A percentile compares a stretch with the other conserved stretches of the same genome.
Evolutionary conservation across 140 eudicot species (phyloP).

Genomic region (Cichorium intybus): DNA sequence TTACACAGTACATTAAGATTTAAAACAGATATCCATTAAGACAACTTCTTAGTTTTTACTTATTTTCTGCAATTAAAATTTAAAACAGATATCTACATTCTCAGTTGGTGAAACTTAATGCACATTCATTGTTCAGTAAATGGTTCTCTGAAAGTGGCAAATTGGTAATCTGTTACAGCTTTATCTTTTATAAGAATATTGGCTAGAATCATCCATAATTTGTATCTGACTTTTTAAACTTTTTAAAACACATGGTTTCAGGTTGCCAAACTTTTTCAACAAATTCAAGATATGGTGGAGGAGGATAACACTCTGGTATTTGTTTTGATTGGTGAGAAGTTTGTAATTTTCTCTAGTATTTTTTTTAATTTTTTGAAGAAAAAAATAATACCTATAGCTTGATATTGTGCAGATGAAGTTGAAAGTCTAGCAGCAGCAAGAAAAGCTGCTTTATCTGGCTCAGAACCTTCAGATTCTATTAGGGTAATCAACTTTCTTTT

Average conservation of each 20-base stretch:
- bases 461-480: no score
- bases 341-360: not conserved
- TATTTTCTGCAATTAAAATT: no score
- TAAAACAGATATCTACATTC: no score
- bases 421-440: slow-evolving; percentile 99
- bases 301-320: no score
- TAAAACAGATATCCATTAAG: no score
- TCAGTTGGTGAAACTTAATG: no score
- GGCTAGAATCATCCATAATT: not conserved
- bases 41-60: slow-evolving; percentile 12
- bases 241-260: no score
- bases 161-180: slow-evolving; percentile 12
- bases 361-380: not conserved
- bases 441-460: slow-evolving; percentile 93
- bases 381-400: slow-evolving; percentile 1
- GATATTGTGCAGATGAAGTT: slow-evolving; percentile 82
- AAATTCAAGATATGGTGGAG: no score
- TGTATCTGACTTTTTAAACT: slow-evolving; percentile 10
- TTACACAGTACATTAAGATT: slow-evolving; percentile 72
- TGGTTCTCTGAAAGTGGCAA: no score
- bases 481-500: no score
- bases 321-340: slow-evolving; percentile 86
- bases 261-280: no score
- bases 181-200: not conserved
- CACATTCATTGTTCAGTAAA: no score